Evolutionary conservation across 2,329 filamentous ascomycete species (phyloP), one percentile per base, ranked within the genome.

Genomic region (Ascochyta pisi): DNA sequence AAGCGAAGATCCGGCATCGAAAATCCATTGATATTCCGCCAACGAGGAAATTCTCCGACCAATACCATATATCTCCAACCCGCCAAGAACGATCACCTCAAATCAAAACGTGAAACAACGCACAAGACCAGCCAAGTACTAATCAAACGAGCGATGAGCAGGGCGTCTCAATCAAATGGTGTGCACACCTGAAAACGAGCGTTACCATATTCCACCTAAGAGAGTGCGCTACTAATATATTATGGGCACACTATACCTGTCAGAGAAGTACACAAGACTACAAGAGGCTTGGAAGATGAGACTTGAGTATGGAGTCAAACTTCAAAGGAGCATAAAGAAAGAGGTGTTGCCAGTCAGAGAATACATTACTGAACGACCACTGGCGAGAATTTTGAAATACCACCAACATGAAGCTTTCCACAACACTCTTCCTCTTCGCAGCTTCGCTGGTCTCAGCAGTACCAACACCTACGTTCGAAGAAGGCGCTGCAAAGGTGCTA

Each of bases 1-100:
- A 35, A 45, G 31, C 24, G 22, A 35, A 23, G 46, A 34, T 54
- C 43, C 26, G 46, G 54, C 49, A 42, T 44, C 3, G 13, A 24
- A 23, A 46, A 16, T 22, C 37, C 48, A 15, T 5, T 6, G 23
- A 56, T 54, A 9, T 64, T 61, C 62, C 62, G 57, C 62, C 62
- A 63, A 64, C 58, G 47, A 57, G 37, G 42, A 10, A 46, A 57
- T 64, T 54, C 31, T 65, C 62, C 62, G 45, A 19, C 38, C 15
- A 27, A 22, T 8, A 34, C 27, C 29, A 45, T 52, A 39, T 47
- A 53, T 44, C 23, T 50, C 47, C 38, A 31, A 47, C 48, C 33
- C 13, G 55, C 57, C 54, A 61, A 61, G 55, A 43, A 22, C n/a
- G 3, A 43, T 29, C 39, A 22, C 24, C 4, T 56, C 45, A 50